Conservation (phyloP, 2,329 filamentous ascomycete species). For the Pseudohalonectria lignicola region DNA sequence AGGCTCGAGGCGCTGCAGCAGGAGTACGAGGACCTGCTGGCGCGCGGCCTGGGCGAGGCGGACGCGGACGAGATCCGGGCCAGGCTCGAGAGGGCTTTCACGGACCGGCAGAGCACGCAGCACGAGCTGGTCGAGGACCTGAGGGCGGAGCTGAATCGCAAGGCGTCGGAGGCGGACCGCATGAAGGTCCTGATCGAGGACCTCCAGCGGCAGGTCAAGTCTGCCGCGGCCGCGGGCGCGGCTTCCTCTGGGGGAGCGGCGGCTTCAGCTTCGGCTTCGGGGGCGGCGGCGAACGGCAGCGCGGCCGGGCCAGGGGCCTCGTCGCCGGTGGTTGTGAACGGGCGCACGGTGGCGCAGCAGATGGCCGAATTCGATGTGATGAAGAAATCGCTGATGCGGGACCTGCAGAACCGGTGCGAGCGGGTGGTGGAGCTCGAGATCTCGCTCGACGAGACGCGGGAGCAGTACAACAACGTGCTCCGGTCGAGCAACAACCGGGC, state of each 20-base stretch:
- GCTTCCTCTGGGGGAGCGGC: background rate
- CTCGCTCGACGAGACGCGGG: slow-evolving; percentile 88
- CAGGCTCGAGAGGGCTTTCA: slow-evolving; percentile 65
- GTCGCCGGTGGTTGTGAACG: slow-evolving; percentile 54
- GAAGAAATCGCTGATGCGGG: slow-evolving; percentile 99
- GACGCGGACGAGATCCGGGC: slow-evolving; percentile 81
- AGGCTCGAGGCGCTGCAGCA: slow-evolving; percentile 64
- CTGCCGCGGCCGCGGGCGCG: slow-evolving; percentile 32
- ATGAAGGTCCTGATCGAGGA: slow-evolving; percentile 74
- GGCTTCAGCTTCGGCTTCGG: slow-evolving; percentile 27
- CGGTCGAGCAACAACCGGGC: slow-evolving; percentile 95
- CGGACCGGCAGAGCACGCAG: slow-evolving; percentile 63
- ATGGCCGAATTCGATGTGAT: slow-evolving; percentile 98
- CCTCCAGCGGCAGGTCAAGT: slow-evolving; percentile 63
- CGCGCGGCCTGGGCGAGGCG: slow-evolving; percentile 64
- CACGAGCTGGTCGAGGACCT: slow-evolving; percentile 65
- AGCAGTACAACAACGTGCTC: slow-evolving; percentile 98
- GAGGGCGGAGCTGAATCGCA: slow-evolving; percentile 63
- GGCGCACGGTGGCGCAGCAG: slow-evolving; percentile 93
- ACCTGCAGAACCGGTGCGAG: slow-evolving; percentile 96
- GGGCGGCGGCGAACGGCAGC: slow-evolving; percentile 31
- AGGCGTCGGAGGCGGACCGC: slow-evolving; percentile 70
- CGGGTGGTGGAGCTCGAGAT: slow-evolving; percentile 97
- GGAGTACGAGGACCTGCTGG: slow-evolving; percentile 75
- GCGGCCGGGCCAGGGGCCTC: slow-evolving; percentile 35